Base-by-base conservation (phyloP, 495 filamentous ascomycete species). In the Aspergillus asperescens region DNA sequence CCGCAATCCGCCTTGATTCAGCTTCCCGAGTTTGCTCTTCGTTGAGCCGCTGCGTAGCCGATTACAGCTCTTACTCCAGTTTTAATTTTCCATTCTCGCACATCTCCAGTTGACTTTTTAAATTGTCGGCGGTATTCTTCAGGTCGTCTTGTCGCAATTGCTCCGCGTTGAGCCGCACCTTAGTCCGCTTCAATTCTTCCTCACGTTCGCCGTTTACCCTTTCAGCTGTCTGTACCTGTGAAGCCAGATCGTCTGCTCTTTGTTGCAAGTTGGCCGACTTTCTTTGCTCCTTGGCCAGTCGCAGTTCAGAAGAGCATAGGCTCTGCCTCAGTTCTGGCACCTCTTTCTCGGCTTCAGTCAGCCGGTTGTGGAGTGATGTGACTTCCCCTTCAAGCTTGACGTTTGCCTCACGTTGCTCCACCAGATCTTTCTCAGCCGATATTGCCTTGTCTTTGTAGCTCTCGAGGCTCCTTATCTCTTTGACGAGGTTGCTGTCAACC, bases 361-460 rank as follows among this genome's bases (percentile, higher is more conserved):
- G 29, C 29, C 29, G 13, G 8, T 31, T 12, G 29, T 12, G 8
- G 4, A 31, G 4, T 31, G 29, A 10, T 31, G 9, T 31, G 29
- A 31, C 29, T 31, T 31, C 29, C 29, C 8, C 29, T 12, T 31
- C 29, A 12, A 31, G 29, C 9, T 31, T 31, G 9, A 12, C 29
- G 8, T 31, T 31, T 31, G 8, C 29, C 29, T 31, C 13, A 7
- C 9, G 9, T 31, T 7, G 8, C 29, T 5, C 5, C 3, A 31
- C 13, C 29, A 31, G 9, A 3, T 31, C 9, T 31, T 10, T 2
- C 29, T 31, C 29, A 31, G 29, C 29, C 13, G 29, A 31, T 3
- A 31, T 64, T 96, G 95, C 63, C 76, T 97, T 7, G 79, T 96
- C 39, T 96, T 90, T 0, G 87, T 96, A 10, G 93, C 91, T 55